Evolutionary conservation across 2,329 filamentous ascomycete species (phyloP).

Genomic region (Pseudohalonectria lignicola): DNA sequence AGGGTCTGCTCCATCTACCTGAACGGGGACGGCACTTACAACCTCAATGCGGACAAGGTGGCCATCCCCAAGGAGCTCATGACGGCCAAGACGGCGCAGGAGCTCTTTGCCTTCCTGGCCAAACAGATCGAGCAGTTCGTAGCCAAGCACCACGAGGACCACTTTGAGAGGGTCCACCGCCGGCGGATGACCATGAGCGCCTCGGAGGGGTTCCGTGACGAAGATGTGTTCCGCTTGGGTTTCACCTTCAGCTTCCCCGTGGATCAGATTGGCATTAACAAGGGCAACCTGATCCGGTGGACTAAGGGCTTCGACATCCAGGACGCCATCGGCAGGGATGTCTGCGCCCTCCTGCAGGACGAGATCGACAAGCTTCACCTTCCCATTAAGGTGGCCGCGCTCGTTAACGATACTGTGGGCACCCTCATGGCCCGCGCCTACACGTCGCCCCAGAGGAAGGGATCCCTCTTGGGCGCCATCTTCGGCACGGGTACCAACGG

Average conservation of each 20-base stretch:
- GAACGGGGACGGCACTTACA: slow-evolving; percentile 91
- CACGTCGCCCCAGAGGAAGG: slow-evolving; percentile 76
- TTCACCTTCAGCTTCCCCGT: slow-evolving; percentile 99
- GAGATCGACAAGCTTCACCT: slow-evolving; percentile 82
- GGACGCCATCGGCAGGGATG: slow-evolving; percentile 90
- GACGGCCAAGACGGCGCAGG: slow-evolving; percentile 73
- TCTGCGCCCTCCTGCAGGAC: slow-evolving; percentile 77
- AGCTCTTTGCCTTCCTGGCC: slow-evolving; percentile 87
- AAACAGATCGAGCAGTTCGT: slow-evolving; percentile 88
- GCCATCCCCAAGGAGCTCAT: slow-evolving; percentile 84
- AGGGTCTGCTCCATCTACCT: slow-evolving; percentile 91
- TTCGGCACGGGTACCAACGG: slow-evolving; percentile 97
- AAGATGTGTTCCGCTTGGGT: slow-evolving; percentile 84
- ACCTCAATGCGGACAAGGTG: slow-evolving; percentile 85
- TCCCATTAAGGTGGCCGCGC: slow-evolving; percentile 85
- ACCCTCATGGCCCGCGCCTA: slow-evolving; percentile 97
- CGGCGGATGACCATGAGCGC: slow-evolving; percentile 51
- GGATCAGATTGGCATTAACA: slow-evolving; percentile 88
- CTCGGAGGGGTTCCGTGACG: slow-evolving; percentile 49
- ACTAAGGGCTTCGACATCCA: slow-evolving; percentile 97
- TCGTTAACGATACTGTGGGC: slow-evolving; percentile 96
- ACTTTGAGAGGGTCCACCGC: slow-evolving; percentile 62
- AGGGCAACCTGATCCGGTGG: slow-evolving; percentile 88
- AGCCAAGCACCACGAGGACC: slow-evolving; percentile 75
- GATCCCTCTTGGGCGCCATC: slow-evolving; percentile 86